Evolutionary conservation across 2,329 filamentous ascomycete species (phyloP).

Genomic region (Diplodia corticola): DNA sequence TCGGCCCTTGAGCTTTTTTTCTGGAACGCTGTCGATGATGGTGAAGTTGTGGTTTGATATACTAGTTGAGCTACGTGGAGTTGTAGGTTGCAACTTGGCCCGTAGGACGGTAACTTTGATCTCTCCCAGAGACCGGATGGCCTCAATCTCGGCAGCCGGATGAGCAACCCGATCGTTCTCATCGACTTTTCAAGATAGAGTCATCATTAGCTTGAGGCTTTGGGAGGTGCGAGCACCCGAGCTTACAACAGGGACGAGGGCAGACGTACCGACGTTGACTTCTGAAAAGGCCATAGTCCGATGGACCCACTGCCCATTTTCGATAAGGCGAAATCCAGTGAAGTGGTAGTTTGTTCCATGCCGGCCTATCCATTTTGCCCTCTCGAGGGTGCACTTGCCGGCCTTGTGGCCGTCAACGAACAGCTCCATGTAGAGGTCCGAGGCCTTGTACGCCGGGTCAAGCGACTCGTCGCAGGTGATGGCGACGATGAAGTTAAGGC

Average conservation of each 20-base stretch:
- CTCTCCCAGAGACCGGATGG: background rate
- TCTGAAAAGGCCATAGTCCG: background rate
- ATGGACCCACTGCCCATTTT: background rate
- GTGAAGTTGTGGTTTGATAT: background rate
- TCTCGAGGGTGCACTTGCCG: too few species aligned
- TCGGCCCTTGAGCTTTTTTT: slow-evolving; percentile 31
- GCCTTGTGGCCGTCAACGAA: background rate
- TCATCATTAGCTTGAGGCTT: too few species aligned
- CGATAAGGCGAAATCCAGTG: background rate
- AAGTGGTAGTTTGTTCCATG: background rate
- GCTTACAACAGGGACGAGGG: background rate
- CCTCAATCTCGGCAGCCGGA: background rate
- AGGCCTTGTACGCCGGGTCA: background rate
- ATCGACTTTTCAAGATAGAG: background rate
- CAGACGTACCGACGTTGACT: background rate
- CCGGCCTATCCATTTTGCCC: background rate
- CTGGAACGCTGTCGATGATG: slow-evolving; percentile 24
- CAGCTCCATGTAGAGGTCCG: background rate
- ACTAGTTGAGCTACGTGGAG: background rate
- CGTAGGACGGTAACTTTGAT: background rate
- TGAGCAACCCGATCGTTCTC: background rate
- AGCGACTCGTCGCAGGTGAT: background rate
- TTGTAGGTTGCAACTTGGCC: background rate
- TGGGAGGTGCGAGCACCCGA: background rate
- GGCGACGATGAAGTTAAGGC: background rate